Conservation (phyloP, 2,329 filamentous ascomycete species). For the Colletotrichum lindemuthianum region DNA sequence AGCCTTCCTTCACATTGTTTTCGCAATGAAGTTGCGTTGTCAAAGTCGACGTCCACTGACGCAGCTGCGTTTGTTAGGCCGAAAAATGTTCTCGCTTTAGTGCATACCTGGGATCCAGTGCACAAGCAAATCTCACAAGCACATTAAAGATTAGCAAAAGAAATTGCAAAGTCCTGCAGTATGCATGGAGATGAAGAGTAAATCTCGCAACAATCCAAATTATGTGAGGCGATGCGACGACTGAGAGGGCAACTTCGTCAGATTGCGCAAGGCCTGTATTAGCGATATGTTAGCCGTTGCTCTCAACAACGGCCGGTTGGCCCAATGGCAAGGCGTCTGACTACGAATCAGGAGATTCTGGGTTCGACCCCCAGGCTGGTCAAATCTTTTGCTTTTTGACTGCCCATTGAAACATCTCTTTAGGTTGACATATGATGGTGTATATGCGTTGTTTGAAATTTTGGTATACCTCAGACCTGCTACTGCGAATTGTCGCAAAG, state of each 20-base stretch:
- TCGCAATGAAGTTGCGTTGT: not conserved
- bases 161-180: not conserved
- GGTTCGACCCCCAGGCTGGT: constrained; percentile 37
- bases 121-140: no score
- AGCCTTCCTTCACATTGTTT: constrained; percentile 1
- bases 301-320: constrained; percentile 15
- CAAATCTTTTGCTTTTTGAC: not conserved
- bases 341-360: constrained; percentile 33
- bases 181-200: no score
- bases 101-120: constrained; percentile 25
- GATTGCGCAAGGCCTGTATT: not conserved
- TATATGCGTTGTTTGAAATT: no score
- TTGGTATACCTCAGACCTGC: no score
- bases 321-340: constrained; percentile 20
- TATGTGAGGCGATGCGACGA: not conserved
- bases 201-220: no score
- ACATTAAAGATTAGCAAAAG: not conserved
- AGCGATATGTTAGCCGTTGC: accelerated
- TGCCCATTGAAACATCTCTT: accelerated
- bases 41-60: not conserved
- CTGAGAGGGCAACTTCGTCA: not conserved
- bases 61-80: not conserved
- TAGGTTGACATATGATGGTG: no score
- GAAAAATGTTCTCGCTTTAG: constrained; percentile 16
- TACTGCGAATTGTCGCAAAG: not conserved